A percentile compares a stretch with the other conserved stretches of the same genome.
Conservation (phyloP, 139 green algal species). For the Tetraselmis striata region DNA sequence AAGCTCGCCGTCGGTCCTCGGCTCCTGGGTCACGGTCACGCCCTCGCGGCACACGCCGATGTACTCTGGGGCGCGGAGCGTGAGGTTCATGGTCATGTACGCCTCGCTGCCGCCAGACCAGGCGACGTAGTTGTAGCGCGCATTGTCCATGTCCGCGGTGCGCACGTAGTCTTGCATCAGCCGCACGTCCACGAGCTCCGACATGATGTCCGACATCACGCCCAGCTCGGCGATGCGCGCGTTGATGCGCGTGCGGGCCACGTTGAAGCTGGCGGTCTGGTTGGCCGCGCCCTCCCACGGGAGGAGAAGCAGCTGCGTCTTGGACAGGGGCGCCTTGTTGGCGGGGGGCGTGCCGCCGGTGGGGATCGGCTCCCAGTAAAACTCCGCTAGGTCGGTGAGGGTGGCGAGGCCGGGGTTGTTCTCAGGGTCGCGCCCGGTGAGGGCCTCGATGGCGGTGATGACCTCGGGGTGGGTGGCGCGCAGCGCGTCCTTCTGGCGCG, state of each 20-base stretch:
- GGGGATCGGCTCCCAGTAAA: not conserved
- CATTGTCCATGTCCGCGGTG: not conserved
- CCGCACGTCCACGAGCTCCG: not conserved
- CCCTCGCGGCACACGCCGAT: constrained; percentile 38
- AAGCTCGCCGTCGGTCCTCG: not conserved
- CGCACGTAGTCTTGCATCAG: not conserved
- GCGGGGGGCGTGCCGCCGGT: not conserved
- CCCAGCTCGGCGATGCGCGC: not conserved
- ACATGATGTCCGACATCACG: not conserved
- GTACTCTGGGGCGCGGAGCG: constrained; percentile 39
- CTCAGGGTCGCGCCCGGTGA: not conserved
- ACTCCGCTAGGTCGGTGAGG: not conserved
- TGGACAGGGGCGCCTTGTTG: not conserved
- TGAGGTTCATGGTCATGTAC: constrained; percentile 47
- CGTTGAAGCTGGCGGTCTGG: not conserved
- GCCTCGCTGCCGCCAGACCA: constrained; percentile 42
- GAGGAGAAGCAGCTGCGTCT: not conserved
- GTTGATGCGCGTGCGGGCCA: not conserved
- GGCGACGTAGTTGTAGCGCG: constrained; percentile 39
- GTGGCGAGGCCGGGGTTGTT: not conserved
- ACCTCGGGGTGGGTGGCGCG: not conserved
- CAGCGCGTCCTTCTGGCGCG: not conserved
- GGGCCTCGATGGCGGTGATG: not conserved
- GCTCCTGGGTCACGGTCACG: constrained; percentile 13
- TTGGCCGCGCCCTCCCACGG: not conserved